Evolutionary conservation across 2,329 filamentous ascomycete species (phyloP), one percentile per base, ranked within the genome.

Genomic region (Sporothrix globosa): DNA sequence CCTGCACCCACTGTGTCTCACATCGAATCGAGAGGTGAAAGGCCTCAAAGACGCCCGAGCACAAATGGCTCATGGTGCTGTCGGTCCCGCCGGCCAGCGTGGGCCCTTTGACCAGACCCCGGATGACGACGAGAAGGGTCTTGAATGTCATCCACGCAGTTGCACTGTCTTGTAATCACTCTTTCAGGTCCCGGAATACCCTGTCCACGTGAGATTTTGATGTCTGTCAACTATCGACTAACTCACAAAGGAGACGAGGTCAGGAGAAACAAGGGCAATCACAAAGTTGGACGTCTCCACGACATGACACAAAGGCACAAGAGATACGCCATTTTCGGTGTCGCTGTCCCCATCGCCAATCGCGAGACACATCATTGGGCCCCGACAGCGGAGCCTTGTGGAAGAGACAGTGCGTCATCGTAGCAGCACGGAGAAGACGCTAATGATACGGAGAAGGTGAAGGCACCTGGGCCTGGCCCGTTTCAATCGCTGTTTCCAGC

Each of bases 321-420:
- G 11, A 50, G 52, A 27, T 52, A 68, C 66, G 66, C 66, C 66
- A 68, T 68, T 44, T 50, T 30, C 24, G 39, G n/a, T 46, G 58
- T 46, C 58, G 21, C 39, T 68, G 66, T 46, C 13, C 50, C 50
- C 66, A 68, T 56, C 50, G 30, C 67, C 39, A 60, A 68, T 30
- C 56, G 56, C 34, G 41, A 60, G 19, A 60, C 34, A 60, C 58
- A 63, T 21, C 21, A 27, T 13, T 41, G 1, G 44, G 30, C 17
- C 17, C 68, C 68, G 68, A 69, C 58, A 65, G 58, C 68, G 68
- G 68, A 69, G 68, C 68, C 68, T 69, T 17, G 68, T 52, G 54
- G 48, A 48, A 41, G 19, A 41, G 46, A 67, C 66, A 68, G 66
- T 68, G 66, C 52, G 39, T 39, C 21, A 34, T 48, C 1, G n/a